phyloP scores from a whole-genome alignment of 768 basidiomycete species.

The Suillus fuscotomentosus region DNA sequence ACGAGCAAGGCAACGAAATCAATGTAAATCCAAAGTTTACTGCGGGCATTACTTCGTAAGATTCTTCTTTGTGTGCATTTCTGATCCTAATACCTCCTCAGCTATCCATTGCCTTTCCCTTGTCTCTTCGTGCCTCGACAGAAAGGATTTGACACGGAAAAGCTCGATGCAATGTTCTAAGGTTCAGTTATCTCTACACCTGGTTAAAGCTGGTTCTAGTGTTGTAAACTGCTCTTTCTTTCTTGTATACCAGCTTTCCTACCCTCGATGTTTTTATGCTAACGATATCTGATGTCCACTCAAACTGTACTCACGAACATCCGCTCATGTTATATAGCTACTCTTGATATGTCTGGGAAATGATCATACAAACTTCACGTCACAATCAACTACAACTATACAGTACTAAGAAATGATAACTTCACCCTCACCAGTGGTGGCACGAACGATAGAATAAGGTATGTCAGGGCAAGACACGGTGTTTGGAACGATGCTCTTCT shows the following conservation, averaged over 20 bases:
- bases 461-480: neutral
- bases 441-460: neutral
- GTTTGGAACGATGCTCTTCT: neutral
- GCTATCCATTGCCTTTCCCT: conserved; percentile 25
- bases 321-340: neutral
- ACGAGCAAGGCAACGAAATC: conserved; percentile 23
- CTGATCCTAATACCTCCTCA: conserved; percentile 7
- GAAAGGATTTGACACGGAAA: conserved; percentile 15
- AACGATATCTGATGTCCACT: neutral
- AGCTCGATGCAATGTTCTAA: conserved; percentile 20
- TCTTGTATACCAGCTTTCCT: neutral
- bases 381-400: neutral
- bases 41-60: conserved; percentile 27
- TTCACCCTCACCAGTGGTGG: neutral
- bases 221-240: neutral
- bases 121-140: conserved; percentile 25
- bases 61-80: neutral
- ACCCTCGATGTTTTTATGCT: neutral
- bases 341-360: neutral
- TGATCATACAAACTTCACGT: neutral
- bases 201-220: neutral
- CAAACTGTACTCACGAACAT: neutral
- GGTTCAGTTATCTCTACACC: neutral
- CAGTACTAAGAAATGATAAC: neutral
- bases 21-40: conserved; percentile 21